Conservation (phyloP, 768 basidiomycete species). For the Clitopilus hobsonii region DNA sequence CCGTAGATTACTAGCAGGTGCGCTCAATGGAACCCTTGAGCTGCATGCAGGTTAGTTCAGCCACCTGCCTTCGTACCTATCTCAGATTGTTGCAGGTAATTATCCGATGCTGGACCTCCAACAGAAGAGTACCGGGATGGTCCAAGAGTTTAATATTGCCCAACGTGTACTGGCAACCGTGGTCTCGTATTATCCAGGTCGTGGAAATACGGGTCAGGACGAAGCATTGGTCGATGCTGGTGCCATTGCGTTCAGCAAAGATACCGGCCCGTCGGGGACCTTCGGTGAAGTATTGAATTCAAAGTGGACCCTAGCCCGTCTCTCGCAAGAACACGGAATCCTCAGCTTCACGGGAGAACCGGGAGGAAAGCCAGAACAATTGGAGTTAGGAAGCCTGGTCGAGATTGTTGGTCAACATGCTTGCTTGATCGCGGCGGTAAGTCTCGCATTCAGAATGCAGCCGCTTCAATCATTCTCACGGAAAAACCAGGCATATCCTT, state of each 20-base stretch:
- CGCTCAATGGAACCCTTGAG: conserved; percentile 62
- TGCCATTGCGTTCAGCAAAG: conserved; percentile 84
- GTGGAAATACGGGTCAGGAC: conserved; percentile 55
- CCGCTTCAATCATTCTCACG: neutral
- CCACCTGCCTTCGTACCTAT: neutral
- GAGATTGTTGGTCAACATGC: conserved; percentile 84
- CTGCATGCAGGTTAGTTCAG: conserved; percentile 67
- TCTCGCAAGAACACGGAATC: conserved; percentile 80
- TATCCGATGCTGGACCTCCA: conserved; percentile 84
- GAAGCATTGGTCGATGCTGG: conserved; percentile 83
- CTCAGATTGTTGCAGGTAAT: conserved; percentile 44
- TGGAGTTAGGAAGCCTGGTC: conserved; percentile 57
- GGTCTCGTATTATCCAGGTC: conserved; percentile 73
- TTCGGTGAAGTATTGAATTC: conserved; percentile 70
- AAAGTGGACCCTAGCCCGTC: conserved; percentile 58
- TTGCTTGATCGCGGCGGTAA: conserved; percentile 69
- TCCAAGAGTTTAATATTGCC: conserved; percentile 52
- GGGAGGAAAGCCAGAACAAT: conserved; percentile 14
- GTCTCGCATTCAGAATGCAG: no score
- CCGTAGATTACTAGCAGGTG: conserved; percentile 34
- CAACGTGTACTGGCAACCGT: conserved; percentile 69
- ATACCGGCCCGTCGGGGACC: conserved; percentile 67
- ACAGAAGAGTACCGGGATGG: conserved; percentile 70
- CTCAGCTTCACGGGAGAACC: conserved; percentile 33
- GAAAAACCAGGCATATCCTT: conserved; percentile 50